Base-by-base conservation (phyloP, 371 early-diverging fungal species). In the Apophysomyces trapeziformis region DNA sequence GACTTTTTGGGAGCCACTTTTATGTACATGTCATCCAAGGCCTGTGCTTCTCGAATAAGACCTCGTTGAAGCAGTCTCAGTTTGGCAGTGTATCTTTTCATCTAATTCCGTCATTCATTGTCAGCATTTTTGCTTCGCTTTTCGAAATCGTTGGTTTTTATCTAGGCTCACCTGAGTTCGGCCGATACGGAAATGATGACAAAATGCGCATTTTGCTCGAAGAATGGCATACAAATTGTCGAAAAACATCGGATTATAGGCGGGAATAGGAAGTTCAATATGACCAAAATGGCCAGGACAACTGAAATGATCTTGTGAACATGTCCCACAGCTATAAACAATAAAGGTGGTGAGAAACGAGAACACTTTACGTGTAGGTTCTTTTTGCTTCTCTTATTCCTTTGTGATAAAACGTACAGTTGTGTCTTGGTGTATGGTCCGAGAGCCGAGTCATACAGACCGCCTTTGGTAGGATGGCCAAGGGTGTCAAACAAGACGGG, bases 271-370 rank as follows among this genome's bases (percentile, higher is more conserved):
- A 13, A 99, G 88, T 73, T 99, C 99, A 63, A 99, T 99, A 77
- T 99, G 99, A 43, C 99, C 99, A 87, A 98, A 99, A 71, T 99
- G 99, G 38, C 99, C 99, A 14, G 97, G 96, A 74, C 99, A 99
- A 41, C 85, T 79, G 71, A 87, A 87, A 78, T 90, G 84, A 60
- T 87, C 88, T 67, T 95, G 86, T 7, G 86, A 85, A 84, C 99
- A 98, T 9, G 98, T 98, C 0, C 84, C 86, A 80, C 99, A 98
- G 36, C 93, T 94, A 75, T 7, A 54, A 38, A 57, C 60, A 46
- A 35, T 44, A 44, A 44, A 54, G 2, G 54, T 16, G 32, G 54
- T 54, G 58, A 16, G 37, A 1, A 63, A 54, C 2, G 7, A 56
- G 16, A 47, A 16, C 7, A 45, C 47, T 9, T 35, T 5, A 26